Base-by-base conservation (phyloP, 768 basidiomycete species). In the Sistotremastrum suecicum region DNA sequence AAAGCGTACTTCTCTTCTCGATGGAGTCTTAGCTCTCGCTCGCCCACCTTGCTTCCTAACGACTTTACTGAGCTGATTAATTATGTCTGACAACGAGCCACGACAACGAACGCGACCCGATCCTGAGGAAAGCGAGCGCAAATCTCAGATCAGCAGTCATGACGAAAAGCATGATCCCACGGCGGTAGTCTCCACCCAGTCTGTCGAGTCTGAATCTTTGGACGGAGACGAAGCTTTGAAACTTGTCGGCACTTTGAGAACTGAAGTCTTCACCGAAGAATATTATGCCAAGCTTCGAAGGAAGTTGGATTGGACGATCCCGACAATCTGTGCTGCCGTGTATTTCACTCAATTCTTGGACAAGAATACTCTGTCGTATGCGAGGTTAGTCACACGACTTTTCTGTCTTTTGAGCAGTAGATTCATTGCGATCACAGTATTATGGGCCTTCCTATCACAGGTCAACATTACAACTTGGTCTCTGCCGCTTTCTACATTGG, bases 341-440 rank as follows among this genome's bases (percentile, higher is more conserved):
- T 81, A 80, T 58, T 81, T 81, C 55, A 76, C 74, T 1, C 76
- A 81, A 53, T 80, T 72, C 52, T 55, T 80, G 75, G 80, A 82
- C 57, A 83, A 82, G 65, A 79, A 78, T 3, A 73, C 76, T 8
- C 56, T 80, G 36, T 80, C 79, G 55, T 80, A 80, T 64, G 78
- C 79, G n/a, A 77, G 75, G 76, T 71, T 50, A 30, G 56, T 45
- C 11, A 6, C 12, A 41, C 46, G 45, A 35, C 10, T 7, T 20
- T 20, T 20, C 11, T 34, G 28, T 7, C 28, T 20, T 31, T 30
- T 6, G 34, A 44, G 31, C 7, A 38, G 29, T 42, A 60, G 7
- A 5, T 46, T 51, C n/a, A 12, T 4, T 6, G 20, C 41, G 29
- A 8, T 37, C 37, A 7, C 42, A 76, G 75, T 51, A 71, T 81